A percentile compares a stretch with the other conserved stretches of the same genome.
Evolutionary conservation across 163 green algal genomes (phyloP).

Genomic region (Scenedesmus sp.): DNA sequence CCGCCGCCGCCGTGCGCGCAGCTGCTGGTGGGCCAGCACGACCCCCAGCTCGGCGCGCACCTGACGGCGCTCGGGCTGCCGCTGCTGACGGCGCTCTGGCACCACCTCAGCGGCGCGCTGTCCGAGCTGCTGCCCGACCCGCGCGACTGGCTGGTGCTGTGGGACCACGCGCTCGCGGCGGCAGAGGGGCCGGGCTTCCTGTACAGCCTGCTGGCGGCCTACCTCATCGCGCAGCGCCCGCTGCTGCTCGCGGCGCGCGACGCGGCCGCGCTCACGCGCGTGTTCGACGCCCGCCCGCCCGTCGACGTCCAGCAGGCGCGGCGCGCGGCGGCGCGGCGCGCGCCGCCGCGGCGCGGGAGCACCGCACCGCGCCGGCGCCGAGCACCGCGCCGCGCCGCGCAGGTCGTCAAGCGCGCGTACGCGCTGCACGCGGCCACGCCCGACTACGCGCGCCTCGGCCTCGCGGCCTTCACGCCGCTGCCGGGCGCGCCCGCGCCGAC

Average conservation of each 20-base stretch:
- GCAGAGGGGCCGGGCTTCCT: slow-evolving; percentile 60
- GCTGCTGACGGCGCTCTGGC: slow-evolving; percentile 46
- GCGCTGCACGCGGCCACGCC: slow-evolving; percentile 54
- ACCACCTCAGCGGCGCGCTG: slow-evolving; percentile 46
- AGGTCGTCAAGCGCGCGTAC: slow-evolving; percentile 57
- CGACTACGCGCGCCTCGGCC: slow-evolving; percentile 26
- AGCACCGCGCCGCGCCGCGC: neutral
- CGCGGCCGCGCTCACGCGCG: neutral
- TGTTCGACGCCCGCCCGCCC: slow-evolving; percentile 3
- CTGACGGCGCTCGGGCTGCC: slow-evolving; percentile 21
- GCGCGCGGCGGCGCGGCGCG: neutral
- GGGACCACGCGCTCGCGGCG: slow-evolving; percentile 67
- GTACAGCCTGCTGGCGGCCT: slow-evolving; percentile 58
- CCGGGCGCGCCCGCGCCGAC: no score
- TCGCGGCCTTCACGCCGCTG: slow-evolving; percentile 46
- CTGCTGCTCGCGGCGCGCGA: slow-evolving; percentile 15
- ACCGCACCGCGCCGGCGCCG: neutral
- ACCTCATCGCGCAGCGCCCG: slow-evolving; percentile 46
- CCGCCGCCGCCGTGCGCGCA: neutral
- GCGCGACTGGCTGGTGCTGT: slow-evolving; percentile 44
- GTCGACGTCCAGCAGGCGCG: slow-evolving; percentile 33
- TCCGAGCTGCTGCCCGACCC: slow-evolving; percentile 50
- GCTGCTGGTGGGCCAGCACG: slow-evolving; percentile 37
- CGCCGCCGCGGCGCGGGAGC: neutral
- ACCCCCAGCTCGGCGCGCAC: slow-evolving; percentile 31